phyloP scores from a whole-genome alignment of 2,329 filamentous ascomycete genomes.

The Trichothecium sympodiale region DNA sequence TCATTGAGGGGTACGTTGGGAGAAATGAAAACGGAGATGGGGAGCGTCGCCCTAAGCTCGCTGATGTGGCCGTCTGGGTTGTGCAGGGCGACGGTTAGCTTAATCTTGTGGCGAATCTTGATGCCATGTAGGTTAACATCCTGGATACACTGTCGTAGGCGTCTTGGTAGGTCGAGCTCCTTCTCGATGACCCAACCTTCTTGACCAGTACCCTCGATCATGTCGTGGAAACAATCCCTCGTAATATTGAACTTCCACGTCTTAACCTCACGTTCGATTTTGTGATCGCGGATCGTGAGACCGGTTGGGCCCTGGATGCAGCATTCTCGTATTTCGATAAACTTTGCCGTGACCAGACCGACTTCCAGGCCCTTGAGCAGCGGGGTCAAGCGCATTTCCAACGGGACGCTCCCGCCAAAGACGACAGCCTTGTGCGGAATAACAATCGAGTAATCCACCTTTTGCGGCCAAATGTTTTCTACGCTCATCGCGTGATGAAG shows the following conservation, averaged over 20 bases:
- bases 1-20: conserved; percentile 85
- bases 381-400: conserved; percentile 81
- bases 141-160: conserved; percentile 72
- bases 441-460: conserved; percentile 89
- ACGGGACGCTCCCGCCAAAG: conserved; percentile 74
- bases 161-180: conserved; percentile 64
- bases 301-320: conserved; percentile 35
- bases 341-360: conserved; percentile 67
- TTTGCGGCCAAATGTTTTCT: conserved; percentile 96
- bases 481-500: conserved; percentile 85
- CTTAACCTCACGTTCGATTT: conserved; percentile 52
- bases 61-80: conserved; percentile 94
- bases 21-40: conserved; percentile 89
- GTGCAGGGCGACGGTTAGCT: conserved; percentile 79
- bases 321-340: conserved; percentile 70
- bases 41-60: conserved; percentile 84
- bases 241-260: conserved; percentile 45
- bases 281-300: conserved; percentile 43
- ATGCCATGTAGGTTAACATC: conserved; percentile 83
- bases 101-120: conserved; percentile 86
- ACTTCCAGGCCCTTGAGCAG: conserved; percentile 80
- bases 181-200: conserved; percentile 54
- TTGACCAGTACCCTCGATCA: conserved; percentile 56
- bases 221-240: conserved; percentile 51
- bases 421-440: conserved; percentile 91